phyloP scores from a whole-genome alignment of 306 rosid species.

The Glycine latifolia region DNA sequence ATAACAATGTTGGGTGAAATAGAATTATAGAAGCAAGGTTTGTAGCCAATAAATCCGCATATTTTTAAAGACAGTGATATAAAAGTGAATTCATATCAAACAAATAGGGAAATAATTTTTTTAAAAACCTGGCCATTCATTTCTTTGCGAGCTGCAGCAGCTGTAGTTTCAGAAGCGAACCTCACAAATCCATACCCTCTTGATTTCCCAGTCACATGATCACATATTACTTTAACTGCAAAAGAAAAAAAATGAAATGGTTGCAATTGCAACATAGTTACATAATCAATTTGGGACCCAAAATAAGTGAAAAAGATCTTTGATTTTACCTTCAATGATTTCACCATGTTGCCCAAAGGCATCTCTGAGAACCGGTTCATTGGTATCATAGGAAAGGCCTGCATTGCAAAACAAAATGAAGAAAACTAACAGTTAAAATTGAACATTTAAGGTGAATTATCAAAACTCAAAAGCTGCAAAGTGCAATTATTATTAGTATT shows the following conservation, averaged over 20 bases:
- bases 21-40: too few relatives aligned
- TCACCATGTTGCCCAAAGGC: slow-evolving; percentile 65
- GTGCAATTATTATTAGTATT: too few relatives aligned
- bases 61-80: neutral
- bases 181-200: slow-evolving; percentile 73
- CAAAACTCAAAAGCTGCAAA: too few relatives aligned
- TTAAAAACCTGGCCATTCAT: slow-evolving; percentile 49
- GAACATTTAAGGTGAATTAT: neutral
- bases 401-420: slow-evolving; percentile 25
- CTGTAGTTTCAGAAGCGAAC: slow-evolving; percentile 62
- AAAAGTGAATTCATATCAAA: neutral
- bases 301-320: neutral
- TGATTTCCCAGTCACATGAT: slow-evolving; percentile 69
- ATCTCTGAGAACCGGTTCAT: slow-evolving; percentile 69
- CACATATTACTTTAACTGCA: slow-evolving; percentile 71
- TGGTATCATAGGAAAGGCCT: slow-evolving; percentile 78
- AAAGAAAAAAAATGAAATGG: too few relatives aligned
- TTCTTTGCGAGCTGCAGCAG: slow-evolving; percentile 45
- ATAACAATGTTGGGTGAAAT: neutral
- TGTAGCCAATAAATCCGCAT: neutral
- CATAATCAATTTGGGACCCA: slow-evolving; percentile 15
- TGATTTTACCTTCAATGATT: slow-evolving; percentile 63
- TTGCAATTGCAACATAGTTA: neutral
- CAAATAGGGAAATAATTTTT: neutral
- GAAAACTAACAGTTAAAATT: neutral